These are phyloP conservation scores for Persicaria maculosa DNA, from an alignment of 148 eudicot genomes.

Conservation along the genomic window DNA sequence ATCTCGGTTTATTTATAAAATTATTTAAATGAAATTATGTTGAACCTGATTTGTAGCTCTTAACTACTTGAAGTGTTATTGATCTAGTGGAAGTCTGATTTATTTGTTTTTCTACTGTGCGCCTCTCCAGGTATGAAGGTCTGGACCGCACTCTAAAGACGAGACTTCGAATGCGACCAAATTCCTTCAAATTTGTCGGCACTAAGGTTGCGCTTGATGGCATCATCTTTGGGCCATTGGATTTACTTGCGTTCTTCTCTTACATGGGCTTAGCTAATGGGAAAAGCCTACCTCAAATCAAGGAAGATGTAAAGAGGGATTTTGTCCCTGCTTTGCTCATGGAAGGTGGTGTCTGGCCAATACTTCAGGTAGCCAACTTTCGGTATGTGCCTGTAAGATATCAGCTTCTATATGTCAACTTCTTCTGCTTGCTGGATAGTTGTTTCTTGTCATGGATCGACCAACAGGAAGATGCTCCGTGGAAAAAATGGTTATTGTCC, in stretches of 20 bases:
- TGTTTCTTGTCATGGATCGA: slow-evolving; percentile 93
- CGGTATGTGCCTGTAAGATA: slow-evolving; percentile 78
- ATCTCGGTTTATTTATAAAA: not conserved
- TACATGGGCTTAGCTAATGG: slow-evolving; percentile 92
- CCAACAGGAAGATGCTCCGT: slow-evolving; percentile 86
- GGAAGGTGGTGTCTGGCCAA: slow-evolving; percentile 92
- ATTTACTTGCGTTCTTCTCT: slow-evolving; percentile 81
- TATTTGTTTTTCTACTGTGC: slow-evolving; percentile 12
- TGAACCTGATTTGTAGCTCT: not conserved
- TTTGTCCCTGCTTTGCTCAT: slow-evolving; percentile 69
- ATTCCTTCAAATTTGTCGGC: slow-evolving; percentile 68
- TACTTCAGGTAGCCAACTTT: slow-evolving; percentile 88
- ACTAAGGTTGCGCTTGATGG: slow-evolving; percentile 87
- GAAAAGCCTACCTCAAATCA: slow-evolving; percentile 57
- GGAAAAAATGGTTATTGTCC: slow-evolving; percentile 75
- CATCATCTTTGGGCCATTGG: slow-evolving; percentile 84
- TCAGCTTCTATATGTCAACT: slow-evolving; percentile 90
- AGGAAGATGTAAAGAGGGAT: slow-evolving; percentile 84
- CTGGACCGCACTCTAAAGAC: slow-evolving; percentile 58
- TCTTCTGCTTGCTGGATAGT: slow-evolving; percentile 93
- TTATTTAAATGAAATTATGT: not conserved
- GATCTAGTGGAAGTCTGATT: not conserved
- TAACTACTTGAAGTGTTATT: too few relatives aligned
- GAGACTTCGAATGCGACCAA: slow-evolving; percentile 48
- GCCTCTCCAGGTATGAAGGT: slow-evolving; percentile 72